phyloP scores from a whole-genome alignment of 1,284 basidiomycete species.

The Cutaneotrichosporon arboriforme region DNA sequence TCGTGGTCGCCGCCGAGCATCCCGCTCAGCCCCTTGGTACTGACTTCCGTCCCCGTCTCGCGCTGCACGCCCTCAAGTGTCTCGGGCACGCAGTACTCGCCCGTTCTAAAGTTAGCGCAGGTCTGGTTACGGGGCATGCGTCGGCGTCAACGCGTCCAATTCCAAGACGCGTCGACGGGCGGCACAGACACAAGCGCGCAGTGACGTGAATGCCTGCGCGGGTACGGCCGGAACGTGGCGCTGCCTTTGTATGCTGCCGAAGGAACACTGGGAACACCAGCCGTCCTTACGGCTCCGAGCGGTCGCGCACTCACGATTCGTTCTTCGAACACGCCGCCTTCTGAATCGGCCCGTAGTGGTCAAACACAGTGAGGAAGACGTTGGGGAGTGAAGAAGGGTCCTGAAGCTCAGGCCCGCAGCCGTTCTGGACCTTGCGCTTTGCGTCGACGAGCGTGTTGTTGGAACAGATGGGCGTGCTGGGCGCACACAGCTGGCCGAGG shows the following conservation, averaged over 20 bases:
- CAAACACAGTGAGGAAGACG: conserved; percentile 21
- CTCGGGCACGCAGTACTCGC: conserved; percentile 35
- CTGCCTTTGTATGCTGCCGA: no score
- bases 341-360: conserved; percentile 31
- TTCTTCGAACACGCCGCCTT: conserved; percentile 39
- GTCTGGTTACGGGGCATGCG: background rate
- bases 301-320: conserved; percentile 27
- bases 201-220: no score
- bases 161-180: no score
- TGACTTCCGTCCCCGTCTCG: conserved; percentile 24
- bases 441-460: conserved; percentile 36
- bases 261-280: no score
- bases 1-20: conserved; percentile 25
- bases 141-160: no score
- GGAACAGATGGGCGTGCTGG: conserved; percentile 32
- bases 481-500: conserved; percentile 32
- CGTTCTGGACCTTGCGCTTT: background rate
- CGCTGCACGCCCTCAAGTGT: conserved; percentile 35
- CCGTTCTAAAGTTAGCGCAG: conserved; percentile 24
- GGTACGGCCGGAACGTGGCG: no score
- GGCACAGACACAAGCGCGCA: no score
- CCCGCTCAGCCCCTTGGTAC: conserved; percentile 22
- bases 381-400: conserved; percentile 24
- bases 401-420: conserved; percentile 10
- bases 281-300: no score